Evolutionary conservation across 176 grass and related monocot species (phyloP), one percentile per base, ranked within the genome.

Genomic region (Aegilops speltoides): DNA sequence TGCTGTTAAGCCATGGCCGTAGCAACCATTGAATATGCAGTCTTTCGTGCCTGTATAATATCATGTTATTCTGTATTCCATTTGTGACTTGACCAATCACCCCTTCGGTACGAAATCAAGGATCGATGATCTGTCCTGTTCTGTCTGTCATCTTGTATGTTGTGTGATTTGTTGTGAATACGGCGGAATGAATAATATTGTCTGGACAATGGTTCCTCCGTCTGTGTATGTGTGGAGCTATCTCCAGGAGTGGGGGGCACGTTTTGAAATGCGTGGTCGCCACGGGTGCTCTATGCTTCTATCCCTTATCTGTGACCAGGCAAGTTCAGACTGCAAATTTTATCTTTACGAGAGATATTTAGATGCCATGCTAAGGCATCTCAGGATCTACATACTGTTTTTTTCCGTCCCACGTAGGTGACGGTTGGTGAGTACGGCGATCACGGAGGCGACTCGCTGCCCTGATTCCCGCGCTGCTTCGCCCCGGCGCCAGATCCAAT

Each of bases 1-100:
- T 96, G 91, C 54, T 96, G 94, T 82, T 96, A 93, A 79, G 20
- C 66, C 31, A 73, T 64, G 46, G 43, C 38, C 62, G 8, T 33
- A 65, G 20, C 65, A 66, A 78, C 72, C 12, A 60, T 73, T 78
- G 52, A 86, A 77, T 57, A 57, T 81, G 12, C 85, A 64, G 45
- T 36, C 61, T 33, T 50, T 25, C 5, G 4, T 37, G 29, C 50
- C 46, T 63, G 36, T 82, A 62, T 48, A 48, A 61, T 90, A 50
- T 61, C 68, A 70, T 73, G 50, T 86, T 34, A 50, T 60, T 81
- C 25, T 77, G 62, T 86, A 81, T 86, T 85, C 32, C 54, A 80
- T 88, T 76, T 63, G 79, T 91, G 64, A 88, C 54, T 72, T 84
- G 82, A 64, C n/a, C 48, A 52, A 45, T 64, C 7, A 34, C 24